Conservation (phyloP, 208 protist species). For the Spongospora subterranea region DNA sequence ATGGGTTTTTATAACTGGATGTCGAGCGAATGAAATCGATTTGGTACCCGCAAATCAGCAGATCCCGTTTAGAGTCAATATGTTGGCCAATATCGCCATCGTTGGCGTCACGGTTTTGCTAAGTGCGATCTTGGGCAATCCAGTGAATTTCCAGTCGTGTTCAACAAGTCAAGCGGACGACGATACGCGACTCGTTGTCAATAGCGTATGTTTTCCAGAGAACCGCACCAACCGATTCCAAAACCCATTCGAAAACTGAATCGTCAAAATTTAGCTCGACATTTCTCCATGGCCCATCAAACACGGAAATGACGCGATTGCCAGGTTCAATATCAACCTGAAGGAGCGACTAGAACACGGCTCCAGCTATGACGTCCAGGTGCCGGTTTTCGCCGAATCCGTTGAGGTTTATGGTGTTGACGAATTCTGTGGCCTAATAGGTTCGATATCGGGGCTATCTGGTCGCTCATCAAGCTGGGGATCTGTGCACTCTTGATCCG, state of each 20-base stretch:
- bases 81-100: no score
- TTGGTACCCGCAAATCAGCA: no score
- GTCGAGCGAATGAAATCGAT: no score
- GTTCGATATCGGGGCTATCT: background rate
- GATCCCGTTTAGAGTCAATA: no score
- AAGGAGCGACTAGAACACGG: background rate
- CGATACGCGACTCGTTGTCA: background rate
- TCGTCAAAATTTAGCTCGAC: background rate
- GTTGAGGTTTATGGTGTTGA: background rate
- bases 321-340: background rate
- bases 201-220: no score
- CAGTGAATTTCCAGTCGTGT: background rate
- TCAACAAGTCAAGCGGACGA: background rate
- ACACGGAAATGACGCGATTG: background rate
- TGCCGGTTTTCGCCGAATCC: background rate
- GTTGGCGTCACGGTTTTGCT: background rate
- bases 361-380: background rate
- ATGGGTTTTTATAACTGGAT: no score
- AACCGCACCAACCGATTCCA: background rate
- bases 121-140: background rate
- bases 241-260: background rate
- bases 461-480: background rate
- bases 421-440: background rate
- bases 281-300: slow-evolving; percentile 6
- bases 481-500: slow-evolving; percentile 11